A percentile compares a stretch with the other conserved stretches of the same genome.
phyloP scores from a whole-genome alignment of 129 eudicot species.

The Flaveria ramosissima region DNA sequence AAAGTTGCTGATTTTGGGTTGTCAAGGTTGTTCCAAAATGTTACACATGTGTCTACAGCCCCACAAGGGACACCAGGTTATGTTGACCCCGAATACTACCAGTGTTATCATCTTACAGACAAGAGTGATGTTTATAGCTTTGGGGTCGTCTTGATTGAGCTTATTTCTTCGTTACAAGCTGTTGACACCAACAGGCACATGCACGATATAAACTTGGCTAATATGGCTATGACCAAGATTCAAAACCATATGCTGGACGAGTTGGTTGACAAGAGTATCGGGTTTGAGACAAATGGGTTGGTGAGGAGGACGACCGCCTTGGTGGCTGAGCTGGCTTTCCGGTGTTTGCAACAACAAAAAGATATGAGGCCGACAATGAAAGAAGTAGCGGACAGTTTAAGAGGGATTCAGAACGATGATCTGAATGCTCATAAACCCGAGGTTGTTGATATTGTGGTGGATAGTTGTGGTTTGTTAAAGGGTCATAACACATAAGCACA shows the following conservation, averaged over 20 bases:
- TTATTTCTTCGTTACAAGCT: slow-evolving; percentile 78
- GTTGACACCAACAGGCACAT: slow-evolving; percentile 76
- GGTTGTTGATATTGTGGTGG: slow-evolving; percentile 63
- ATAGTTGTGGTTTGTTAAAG: slow-evolving; percentile 45
- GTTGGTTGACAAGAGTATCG: slow-evolving; percentile 70
- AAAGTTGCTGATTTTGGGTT: slow-evolving; percentile 98
- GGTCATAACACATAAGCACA: slow-evolving; percentile 25
- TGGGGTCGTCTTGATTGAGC: slow-evolving; percentile 89
- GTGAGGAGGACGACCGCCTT: slow-evolving; percentile 63
- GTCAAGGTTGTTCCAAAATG: slow-evolving; percentile 81
- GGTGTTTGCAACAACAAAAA: slow-evolving; percentile 76
- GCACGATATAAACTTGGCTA: slow-evolving; percentile 75
- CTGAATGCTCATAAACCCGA: slow-evolving; percentile 53
- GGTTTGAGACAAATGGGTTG: slow-evolving; percentile 44
- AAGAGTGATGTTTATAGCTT: slow-evolving; percentile 94
- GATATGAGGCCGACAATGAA: slow-evolving; percentile 94
- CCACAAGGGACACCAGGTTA: slow-evolving; percentile 99
- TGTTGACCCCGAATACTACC: slow-evolving; percentile 93
- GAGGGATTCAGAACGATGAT: slow-evolving; percentile 53
- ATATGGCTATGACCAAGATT: slow-evolving; percentile 72
- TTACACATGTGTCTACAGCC: slow-evolving; percentile 90
- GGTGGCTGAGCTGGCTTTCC: slow-evolving; percentile 78
- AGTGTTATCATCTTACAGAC: slow-evolving; percentile 74
- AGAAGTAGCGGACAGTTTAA: slow-evolving; percentile 63
- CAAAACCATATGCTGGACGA: slow-evolving; percentile 63